Evolutionary conservation across 805 yeast species (phyloP).

Genomic region (Candida sonorensis): DNA sequence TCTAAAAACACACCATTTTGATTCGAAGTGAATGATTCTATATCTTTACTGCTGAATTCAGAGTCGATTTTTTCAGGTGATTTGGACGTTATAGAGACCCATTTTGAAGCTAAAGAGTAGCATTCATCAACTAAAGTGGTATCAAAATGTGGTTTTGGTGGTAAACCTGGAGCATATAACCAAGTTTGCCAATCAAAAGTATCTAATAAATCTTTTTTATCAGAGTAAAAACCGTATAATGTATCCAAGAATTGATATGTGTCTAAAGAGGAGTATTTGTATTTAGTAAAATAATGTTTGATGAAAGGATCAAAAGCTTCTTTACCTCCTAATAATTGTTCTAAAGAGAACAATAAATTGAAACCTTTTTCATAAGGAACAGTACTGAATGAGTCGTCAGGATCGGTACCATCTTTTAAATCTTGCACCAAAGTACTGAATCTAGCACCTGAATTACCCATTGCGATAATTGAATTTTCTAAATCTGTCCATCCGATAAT

Average conservation of each 20-base stretch:
- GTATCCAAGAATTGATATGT: conserved; percentile 75
- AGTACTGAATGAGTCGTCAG: conserved; percentile 82
- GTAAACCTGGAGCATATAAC: conserved; percentile 80
- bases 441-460: conserved; percentile 46
- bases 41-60: conserved; percentile 42
- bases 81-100: conserved; percentile 41
- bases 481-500: conserved; percentile 87
- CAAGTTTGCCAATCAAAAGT: conserved; percentile 80
- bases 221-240: conserved; percentile 51
- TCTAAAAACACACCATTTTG: conserved; percentile 80
- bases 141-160: conserved; percentile 80
- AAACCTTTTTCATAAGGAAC: conserved; percentile 93
- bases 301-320: conserved; percentile 71
- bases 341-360: conserved; percentile 69
- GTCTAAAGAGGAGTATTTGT: conserved; percentile 66
- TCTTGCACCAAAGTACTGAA: conserved; percentile 65
- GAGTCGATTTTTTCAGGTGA: conserved; percentile 22
- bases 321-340: conserved; percentile 67
- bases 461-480: conserved; percentile 55
- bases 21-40: conserved; percentile 56
- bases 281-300: conserved; percentile 66
- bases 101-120: conserved; percentile 53
- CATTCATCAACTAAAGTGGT: conserved; percentile 74
- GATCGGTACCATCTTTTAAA: conserved; percentile 64
- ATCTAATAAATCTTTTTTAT: conserved; percentile 47